Evolutionary conservation across 2,329 filamentous ascomycete species (phyloP).

Genomic region (Ceratocystis cacaofunesta): DNA sequence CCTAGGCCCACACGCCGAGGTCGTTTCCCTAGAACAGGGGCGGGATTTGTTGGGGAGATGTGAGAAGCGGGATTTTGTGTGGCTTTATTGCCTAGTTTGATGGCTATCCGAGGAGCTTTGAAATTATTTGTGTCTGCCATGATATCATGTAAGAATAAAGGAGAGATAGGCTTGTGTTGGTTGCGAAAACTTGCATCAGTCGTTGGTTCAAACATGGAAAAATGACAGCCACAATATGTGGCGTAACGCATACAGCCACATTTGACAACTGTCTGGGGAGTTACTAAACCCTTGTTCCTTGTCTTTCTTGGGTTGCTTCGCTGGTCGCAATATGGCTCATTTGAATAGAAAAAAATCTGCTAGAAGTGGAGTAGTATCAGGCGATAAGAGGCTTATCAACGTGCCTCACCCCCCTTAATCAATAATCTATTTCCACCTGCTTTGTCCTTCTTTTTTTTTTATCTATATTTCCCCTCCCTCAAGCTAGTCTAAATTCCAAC

Average conservation of each 20-base stretch:
- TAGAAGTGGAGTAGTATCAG: constrained; percentile 14
- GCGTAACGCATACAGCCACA: not conserved
- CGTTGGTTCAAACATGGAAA: not conserved
- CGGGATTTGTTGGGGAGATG: constrained; percentile 2
- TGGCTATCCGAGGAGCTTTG: constrained; percentile 18
- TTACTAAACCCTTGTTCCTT: not conserved
- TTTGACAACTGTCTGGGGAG: not conserved
- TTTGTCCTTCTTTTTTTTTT: constrained; percentile 7
- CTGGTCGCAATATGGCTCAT: not conserved
- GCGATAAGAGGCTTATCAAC: constrained; percentile 13
- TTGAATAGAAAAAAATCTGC: constrained; percentile 15
- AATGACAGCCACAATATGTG: not conserved
- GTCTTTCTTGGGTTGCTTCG: not conserved
- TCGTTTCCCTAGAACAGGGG: constrained; percentile 18
- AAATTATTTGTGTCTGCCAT: constrained; percentile 7
- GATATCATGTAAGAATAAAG: not conserved
- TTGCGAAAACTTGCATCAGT: not conserved
- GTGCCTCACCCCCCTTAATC: constrained; percentile 7
- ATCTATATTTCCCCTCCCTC: not conserved
- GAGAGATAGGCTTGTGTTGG: not conserved
- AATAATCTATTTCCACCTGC: not conserved
- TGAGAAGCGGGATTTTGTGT: constrained; percentile 2
- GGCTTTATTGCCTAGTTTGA: constrained; percentile 16
- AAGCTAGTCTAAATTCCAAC: constrained; percentile 14
- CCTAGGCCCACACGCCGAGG: constrained; percentile 13